These are phyloP conservation scores for Clitoria ternatea DNA, from an alignment of 306 rosid genomes.

Conservation along the genomic window DNA sequence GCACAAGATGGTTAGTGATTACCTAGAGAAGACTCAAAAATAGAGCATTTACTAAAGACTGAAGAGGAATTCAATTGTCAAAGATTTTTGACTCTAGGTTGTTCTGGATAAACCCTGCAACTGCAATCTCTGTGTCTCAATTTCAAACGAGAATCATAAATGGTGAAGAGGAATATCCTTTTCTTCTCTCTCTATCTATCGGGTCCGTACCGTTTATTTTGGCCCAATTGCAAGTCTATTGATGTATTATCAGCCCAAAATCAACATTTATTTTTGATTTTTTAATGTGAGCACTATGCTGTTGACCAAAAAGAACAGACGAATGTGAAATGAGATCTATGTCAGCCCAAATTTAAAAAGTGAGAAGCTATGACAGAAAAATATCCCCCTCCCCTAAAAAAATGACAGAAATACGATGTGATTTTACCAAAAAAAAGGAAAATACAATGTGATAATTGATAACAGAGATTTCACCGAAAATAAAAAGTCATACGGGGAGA, in stretches of 20 bases:
- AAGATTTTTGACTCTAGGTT: neutral
- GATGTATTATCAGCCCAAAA: neutral
- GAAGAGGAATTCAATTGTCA: neutral
- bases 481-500: too few species aligned
- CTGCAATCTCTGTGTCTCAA: neutral
- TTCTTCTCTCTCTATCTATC: neutral
- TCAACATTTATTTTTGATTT: neutral
- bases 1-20: neutral
- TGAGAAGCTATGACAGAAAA: too few species aligned
- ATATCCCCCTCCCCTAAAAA: too few species aligned
- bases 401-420: too few species aligned
- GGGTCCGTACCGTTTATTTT: neutral
- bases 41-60: neutral
- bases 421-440: too few species aligned
- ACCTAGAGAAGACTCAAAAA: slow-evolving; percentile 18
- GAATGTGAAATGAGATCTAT: too few species aligned
- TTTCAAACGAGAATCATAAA: neutral
- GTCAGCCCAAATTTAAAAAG: too few species aligned
- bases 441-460: too few species aligned
- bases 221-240: neutral
- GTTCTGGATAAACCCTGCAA: slow-evolving; percentile 19
- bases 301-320: too few species aligned
- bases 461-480: too few species aligned
- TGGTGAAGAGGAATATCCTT: slow-evolving; percentile 31
- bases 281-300: neutral